phyloP scores from a whole-genome alignment of 495 filamentous ascomycete genomes.

The Massariosphaeria phaeospora region DNA sequence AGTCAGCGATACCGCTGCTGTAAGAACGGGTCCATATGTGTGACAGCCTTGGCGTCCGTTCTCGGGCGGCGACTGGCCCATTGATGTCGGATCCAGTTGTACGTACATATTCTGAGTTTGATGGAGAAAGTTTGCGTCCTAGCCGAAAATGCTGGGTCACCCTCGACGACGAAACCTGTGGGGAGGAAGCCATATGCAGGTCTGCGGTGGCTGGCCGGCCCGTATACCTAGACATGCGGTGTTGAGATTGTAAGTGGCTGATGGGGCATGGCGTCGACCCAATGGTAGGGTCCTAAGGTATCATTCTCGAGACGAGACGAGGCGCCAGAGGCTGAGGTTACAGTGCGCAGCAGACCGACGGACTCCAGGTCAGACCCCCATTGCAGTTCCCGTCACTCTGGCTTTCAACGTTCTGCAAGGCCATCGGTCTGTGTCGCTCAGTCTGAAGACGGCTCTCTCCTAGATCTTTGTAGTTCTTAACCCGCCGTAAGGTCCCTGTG shows the following conservation, averaged over 20 bases:
- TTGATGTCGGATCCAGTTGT: too few relatives aligned
- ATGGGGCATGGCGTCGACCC: conserved; percentile 5
- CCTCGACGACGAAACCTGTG: background rate
- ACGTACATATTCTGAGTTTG: too few relatives aligned
- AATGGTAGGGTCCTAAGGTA: conserved; percentile 13
- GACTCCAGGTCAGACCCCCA: conserved; percentile 10
- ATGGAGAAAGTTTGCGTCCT: conserved; percentile 3
- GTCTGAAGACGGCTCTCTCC: background rate
- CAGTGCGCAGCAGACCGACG: conserved; percentile 16
- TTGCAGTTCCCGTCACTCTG: background rate
- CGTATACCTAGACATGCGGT: background rate
- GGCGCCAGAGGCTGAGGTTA: conserved; percentile 19
- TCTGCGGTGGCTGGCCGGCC: background rate
- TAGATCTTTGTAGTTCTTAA: conserved; percentile 1
- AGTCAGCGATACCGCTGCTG: too few relatives aligned
- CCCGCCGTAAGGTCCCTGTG: conserved; percentile 6
- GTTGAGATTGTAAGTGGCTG: conserved; percentile 3
- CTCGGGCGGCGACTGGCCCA: too few relatives aligned
- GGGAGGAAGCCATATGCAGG: conserved; percentile 4
- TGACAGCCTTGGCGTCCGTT: conserved; percentile 9
- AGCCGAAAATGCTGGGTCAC: background rate
- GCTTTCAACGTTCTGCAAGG: conserved; percentile 9
- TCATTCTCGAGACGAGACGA: conserved; percentile 15
- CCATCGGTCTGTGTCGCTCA: conserved; percentile 1
- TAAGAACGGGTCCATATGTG: too few relatives aligned